Conservation (phyloP, 139 green algal genomes). For the Coelastrella sp. region DNA sequence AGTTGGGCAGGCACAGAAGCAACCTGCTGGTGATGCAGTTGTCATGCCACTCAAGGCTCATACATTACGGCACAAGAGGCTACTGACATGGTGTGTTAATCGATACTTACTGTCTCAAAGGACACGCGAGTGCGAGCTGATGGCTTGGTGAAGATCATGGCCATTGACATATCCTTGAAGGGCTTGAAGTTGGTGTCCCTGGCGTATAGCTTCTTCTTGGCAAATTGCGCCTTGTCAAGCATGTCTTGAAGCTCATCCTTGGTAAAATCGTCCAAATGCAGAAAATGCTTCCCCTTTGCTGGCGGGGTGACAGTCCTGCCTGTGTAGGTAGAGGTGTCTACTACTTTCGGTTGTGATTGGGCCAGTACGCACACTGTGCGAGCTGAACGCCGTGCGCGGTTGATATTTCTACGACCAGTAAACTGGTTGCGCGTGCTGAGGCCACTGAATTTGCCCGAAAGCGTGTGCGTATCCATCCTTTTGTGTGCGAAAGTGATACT, state of each 20-base stretch:
- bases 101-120: conserved; percentile 93
- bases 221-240: conserved; percentile 79
- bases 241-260: conserved; percentile 91
- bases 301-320: conserved; percentile 48
- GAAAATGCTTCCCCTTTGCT: conserved; percentile 80
- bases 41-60: too few species aligned
- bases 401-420: not conserved
- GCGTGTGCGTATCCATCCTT: not conserved
- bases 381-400: not conserved
- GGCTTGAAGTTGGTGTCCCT: conserved; percentile 90
- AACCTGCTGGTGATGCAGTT: too few species aligned
- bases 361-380: not conserved
- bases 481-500: not conserved
- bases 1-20: too few species aligned
- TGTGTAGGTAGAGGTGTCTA: conserved; percentile 18
- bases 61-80: too few species aligned
- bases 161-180: conserved; percentile 92
- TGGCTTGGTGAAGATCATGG: conserved; percentile 99
- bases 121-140: conserved; percentile 96
- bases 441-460: not conserved
- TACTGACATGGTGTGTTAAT: not conserved
- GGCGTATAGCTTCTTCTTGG: conserved; percentile 87
- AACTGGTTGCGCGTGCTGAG: not conserved
- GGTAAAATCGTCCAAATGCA: conserved; percentile 97
- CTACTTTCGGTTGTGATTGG: not conserved